A percentile compares a stretch with the other conserved stretches of the same genome.
Evolutionary conservation across 768 basidiomycete genomes (phyloP).

Genomic region (Cantharellus anzutake): DNA sequence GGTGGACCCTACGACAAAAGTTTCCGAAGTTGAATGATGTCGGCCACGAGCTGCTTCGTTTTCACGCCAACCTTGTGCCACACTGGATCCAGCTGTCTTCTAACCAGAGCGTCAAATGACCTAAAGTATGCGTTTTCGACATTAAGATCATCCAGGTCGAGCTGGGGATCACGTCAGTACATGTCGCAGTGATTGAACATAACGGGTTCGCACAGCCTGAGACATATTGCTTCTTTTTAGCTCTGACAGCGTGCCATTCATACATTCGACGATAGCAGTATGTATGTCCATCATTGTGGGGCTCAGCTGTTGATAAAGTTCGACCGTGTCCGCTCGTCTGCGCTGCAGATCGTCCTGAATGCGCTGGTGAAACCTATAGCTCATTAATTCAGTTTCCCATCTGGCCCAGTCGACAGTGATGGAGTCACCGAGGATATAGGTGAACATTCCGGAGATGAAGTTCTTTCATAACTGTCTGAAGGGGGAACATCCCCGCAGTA

Average conservation of each 20-base stretch:
- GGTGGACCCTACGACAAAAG: slow-evolving; percentile 44
- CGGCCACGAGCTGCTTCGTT: slow-evolving; percentile 79
- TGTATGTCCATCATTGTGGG: slow-evolving; percentile 86
- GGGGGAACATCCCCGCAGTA: slow-evolving; percentile 75
- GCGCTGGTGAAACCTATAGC: slow-evolving; percentile 68
- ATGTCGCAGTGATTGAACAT: background rate
- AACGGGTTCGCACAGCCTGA: slow-evolving; percentile 1
- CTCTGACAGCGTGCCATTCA: slow-evolving; percentile 77
- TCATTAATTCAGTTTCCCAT: background rate
- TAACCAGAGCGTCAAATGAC: slow-evolving; percentile 77
- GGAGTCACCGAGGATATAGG: slow-evolving; percentile 66
- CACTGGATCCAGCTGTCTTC: slow-evolving; percentile 75
- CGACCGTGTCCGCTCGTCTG: slow-evolving; percentile 77
- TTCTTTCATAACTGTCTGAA: slow-evolving; percentile 85
- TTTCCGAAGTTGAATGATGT: slow-evolving; percentile 67
- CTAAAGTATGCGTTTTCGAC: slow-evolving; percentile 88
- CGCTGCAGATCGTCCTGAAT: slow-evolving; percentile 69
- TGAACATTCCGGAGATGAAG: slow-evolving; percentile 76
- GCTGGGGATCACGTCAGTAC: slow-evolving; percentile 23
- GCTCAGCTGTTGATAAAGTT: slow-evolving; percentile 72
- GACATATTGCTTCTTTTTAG: slow-evolving; percentile 66
- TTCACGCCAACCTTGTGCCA: slow-evolving; percentile 94
- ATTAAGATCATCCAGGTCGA: slow-evolving; percentile 84
- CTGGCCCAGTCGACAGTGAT: background rate
- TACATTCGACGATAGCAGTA: slow-evolving; percentile 79